Evolutionary conservation across 2,329 filamentous ascomycete genomes (phyloP), one percentile per base, ranked within the genome.

Genomic region (Elsinoe batatas): DNA sequence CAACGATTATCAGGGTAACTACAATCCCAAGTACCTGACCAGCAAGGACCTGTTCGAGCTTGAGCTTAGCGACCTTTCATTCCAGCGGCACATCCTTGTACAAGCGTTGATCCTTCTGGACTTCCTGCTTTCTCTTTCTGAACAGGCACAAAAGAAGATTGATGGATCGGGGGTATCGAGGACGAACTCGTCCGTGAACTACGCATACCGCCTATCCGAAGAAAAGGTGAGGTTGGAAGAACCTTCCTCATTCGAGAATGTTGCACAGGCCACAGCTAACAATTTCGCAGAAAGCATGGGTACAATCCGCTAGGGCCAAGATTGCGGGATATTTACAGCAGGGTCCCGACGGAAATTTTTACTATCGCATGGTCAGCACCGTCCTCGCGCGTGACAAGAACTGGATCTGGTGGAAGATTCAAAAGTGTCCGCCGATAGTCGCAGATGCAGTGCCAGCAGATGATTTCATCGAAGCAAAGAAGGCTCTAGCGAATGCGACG

Each of bases 11-110:
- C 79, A 81, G 55, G 83, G 82, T 65, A 84, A 81, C 20, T 97
- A 95, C 72, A 98, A 98, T 64, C 91, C 94, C 1, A 98, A 97
- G 67, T 99, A 98, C 68, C 79, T 99, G 15, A 99, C 93, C n/a
- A 97, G 91, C 69, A 81, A 87, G 61, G 94, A 98, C 68, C 76
- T 99, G 1, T 99, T 99, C 69, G 89, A 94, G 64, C 80, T 98
- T 44, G 93, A 98, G 87, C 85, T 97, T 60, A 91, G 89, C 69
- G 93, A 99, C 70, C 79, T 95, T 38, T 91, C 91, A 5, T 97
- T 99, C 68, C 82, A 94, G 63, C 81, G 94, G 57, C 90, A 98
- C 68, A 88, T 98, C 54, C 79, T 98, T 36, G 91, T 98, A 1
- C 93, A 99, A 70, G 88, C 90, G 12, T 80, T 97, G 55, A 97